Evolutionary conservation across 331 rosid species (phyloP), one percentile per base, ranked within the genome.

Genomic region (Cucumis variabilis): DNA sequence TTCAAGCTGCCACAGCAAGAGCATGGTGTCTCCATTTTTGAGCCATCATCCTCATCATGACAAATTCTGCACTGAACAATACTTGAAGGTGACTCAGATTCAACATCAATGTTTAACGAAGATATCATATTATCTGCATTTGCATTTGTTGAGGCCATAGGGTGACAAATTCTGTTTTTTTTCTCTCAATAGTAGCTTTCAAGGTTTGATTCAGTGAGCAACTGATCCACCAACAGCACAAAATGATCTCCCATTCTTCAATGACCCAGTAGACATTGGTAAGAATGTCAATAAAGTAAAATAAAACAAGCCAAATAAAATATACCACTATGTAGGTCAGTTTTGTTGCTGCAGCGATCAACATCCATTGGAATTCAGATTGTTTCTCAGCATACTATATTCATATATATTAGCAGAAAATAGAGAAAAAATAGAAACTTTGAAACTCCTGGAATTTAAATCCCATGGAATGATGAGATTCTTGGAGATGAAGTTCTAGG

Each of bases 1-100:
- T 96, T 96, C 91, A 96, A 93, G 91, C 96, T 96, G 68, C 98
- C 99, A 88, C 89, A 58, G 89, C 98, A 96, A 89, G 96, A 93
- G 89, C 98, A 96, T 5, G 99, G 99, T 81, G 94, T 71, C 65
- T 96, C 98, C 98, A 95, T 94, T 86, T 92, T 94, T 24, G 94
- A 90, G 10, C 91, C 94, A 46, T 87, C 92, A 70, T 94, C 99
- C 67, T 95, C 99, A 87, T 94, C 96, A 7, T 95, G 99, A 91
- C 98, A 96, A 84, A 96, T 96, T 89, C 96, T 91, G 87, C 98
- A 96, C 83, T 95, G 91, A 84, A 71, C 93, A 83, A 87, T 91
- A 68, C 89, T 80, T 67, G 93, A 83, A 85, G 89, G 70, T 89
- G 91, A 55, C 48, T 44, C 46, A 74, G 85, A 89, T 83, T 90